Base-by-base conservation (phyloP, 1,139 yeast species). In the Eremothecium cymbalariae region DNA sequence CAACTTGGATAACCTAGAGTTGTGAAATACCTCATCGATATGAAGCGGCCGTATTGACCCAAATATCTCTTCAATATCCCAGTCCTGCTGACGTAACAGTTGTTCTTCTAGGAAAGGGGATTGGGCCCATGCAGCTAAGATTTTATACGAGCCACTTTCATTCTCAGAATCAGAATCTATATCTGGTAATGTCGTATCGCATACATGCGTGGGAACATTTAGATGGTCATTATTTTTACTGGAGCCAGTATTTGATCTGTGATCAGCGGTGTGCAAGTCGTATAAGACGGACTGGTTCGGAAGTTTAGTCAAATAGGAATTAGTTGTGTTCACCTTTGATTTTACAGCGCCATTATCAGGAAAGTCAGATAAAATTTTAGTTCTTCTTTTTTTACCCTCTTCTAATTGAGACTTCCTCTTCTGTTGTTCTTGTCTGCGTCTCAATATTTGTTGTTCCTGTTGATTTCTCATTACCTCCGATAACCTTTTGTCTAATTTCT, bases 41-140 rank as follows among this genome's bases (percentile, higher is more conserved):
- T 76, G 72, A 38, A 83, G 60, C 3, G 76, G 74, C 0, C 83
- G 80, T 17, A 81, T 70, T 9, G 83, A 81, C 0, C 95, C 95
- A 64, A 88, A 86, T 1, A 86, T 72, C 3, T 68, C 54, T 36
- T 69, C 74, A 0, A 95, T 95, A 52, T 86, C 80, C 39, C 79
- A 62, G 13, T 60, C 57, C 42, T 71, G 74, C 53, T 83, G 94
- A 31, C 65, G 60, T 28, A 67, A 55, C 28, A 84, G 63, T 21
- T 53, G 55, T 22, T 53, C 47, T 27, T 50, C 48, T 23, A 57
- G 30, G 13, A 43, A 40, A 2, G 56, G 50, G 7, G 55, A 41
- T 21, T 46, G 44, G 4, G 60, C 61, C 62, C 62, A 57, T 7
- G 55, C 40, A 8, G 53, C 51, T 27, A 54, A 41, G 12, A 46